A percentile compares a stretch with the other conserved stretches of the same genome.
Conservation (phyloP, 2,329 filamentous ascomycete species). For the Pseudogymnoascus sp. region DNA sequence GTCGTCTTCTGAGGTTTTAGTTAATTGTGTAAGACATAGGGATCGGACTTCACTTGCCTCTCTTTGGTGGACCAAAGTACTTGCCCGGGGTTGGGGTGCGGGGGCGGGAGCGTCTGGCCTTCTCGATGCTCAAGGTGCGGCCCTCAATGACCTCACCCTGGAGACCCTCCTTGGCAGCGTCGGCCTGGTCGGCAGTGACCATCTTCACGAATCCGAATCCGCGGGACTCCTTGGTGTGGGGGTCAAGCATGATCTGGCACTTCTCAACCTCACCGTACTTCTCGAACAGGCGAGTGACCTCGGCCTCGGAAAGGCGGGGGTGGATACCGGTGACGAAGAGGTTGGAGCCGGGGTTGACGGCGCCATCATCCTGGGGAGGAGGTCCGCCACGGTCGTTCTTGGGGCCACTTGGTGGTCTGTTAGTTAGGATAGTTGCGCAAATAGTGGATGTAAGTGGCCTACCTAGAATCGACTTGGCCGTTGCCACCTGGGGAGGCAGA, state of each 20-base stretch:
- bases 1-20: constrained; percentile 40
- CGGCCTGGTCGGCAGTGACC: constrained; percentile 88
- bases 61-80: constrained; percentile 97
- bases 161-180: constrained; percentile 91
- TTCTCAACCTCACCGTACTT: constrained; percentile 99
- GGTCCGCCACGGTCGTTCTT: constrained; percentile 42
- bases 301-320: constrained; percentile 78
- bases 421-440: constrained; percentile 9
- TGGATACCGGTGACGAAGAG: constrained; percentile 98
- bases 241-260: constrained; percentile 99
- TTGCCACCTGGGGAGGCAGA: constrained; percentile 54
- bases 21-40: constrained; percentile 29
- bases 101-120: constrained; percentile 89
- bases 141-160: constrained; percentile 94
- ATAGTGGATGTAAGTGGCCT: constrained; percentile 17
- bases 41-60: constrained; percentile 58
- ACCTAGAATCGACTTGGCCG: constrained; percentile 39
- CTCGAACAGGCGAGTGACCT: constrained; percentile 91
- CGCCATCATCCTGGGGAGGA: constrained; percentile 60
- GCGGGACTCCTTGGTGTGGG: constrained; percentile 95
- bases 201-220: constrained; percentile 99
- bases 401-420: constrained; percentile 31
- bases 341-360: constrained; percentile 90
- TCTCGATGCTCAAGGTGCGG: constrained; percentile 95
- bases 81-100: constrained; percentile 96